These are phyloP conservation scores for Trichoderma asperelloides DNA, from an alignment of 495 filamentous ascomycete genomes.

Conservation along the genomic window DNA sequence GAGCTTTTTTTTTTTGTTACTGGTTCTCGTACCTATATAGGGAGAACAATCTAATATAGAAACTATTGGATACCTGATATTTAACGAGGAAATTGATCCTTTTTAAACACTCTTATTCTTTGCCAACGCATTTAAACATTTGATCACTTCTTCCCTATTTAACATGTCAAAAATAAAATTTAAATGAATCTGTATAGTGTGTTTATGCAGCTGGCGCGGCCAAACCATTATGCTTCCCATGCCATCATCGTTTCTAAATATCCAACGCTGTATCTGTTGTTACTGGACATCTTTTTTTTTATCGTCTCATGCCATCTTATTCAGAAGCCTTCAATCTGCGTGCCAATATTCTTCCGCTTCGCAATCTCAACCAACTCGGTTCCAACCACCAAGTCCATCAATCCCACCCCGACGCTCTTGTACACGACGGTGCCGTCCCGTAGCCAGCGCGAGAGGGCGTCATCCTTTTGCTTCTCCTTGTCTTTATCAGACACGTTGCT, in stretches of 20 bases:
- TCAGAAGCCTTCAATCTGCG: constrained; percentile 59
- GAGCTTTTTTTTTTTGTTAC: background rate
- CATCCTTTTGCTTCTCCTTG: constrained; percentile 23
- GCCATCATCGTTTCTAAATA: background rate
- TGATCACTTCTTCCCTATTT: too few relatives aligned
- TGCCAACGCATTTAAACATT: too few relatives aligned
- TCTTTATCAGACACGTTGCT: constrained; percentile 17
- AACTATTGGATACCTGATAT: background rate
- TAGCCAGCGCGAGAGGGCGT: constrained; percentile 50
- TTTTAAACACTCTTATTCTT: background rate
- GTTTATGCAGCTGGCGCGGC: background rate
- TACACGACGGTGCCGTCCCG: constrained; percentile 77
- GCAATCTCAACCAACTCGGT: constrained; percentile 68
- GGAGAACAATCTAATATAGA: background rate
- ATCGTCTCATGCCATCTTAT: background rate
- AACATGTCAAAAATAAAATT: too few relatives aligned
- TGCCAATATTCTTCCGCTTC: constrained; percentile 63
- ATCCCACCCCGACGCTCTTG: constrained; percentile 69
- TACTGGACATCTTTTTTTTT: background rate
- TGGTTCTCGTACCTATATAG: background rate
- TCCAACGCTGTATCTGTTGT: background rate
- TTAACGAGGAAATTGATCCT: background rate
- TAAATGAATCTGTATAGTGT: background rate
- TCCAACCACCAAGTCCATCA: constrained; percentile 76
- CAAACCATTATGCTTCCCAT: too few relatives aligned